Conservation (phyloP, 1,139 yeast genomes). For the Pichia sp. region DNA sequence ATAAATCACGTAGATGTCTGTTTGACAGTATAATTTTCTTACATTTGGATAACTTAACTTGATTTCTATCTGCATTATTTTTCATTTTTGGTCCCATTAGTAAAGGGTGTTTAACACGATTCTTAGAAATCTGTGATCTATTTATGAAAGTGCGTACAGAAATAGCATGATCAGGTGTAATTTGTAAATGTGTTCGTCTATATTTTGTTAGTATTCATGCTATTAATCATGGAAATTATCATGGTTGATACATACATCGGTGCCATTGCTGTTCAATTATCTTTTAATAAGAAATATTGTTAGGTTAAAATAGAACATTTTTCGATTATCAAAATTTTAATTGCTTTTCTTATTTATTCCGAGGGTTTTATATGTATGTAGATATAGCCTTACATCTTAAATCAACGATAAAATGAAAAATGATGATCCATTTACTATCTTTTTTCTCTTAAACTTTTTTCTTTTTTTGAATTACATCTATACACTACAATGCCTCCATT, state of each 20-base stretch:
- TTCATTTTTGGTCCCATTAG: conserved; percentile 7
- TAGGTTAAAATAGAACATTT: too few relatives aligned
- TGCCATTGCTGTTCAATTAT: conserved; percentile 16
- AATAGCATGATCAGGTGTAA: conserved; percentile 16
- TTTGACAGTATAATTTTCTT: conserved; percentile 25
- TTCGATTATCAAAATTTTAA: neutral
- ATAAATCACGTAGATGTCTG: conserved; percentile 22
- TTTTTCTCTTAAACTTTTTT: neutral
- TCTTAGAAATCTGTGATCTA: conserved; percentile 22
- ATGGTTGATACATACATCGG: conserved; percentile 22
- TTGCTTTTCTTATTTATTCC: neutral
- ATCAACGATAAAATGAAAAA: neutral
- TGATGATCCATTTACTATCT: neutral
- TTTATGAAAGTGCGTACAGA: conserved; percentile 27
- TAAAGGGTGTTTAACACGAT: conserved; percentile 13
- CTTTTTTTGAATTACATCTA: neutral
- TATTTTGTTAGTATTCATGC: neutral
- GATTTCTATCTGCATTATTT: neutral
- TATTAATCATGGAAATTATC: too few relatives aligned
- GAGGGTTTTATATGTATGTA: conserved; percentile 12
- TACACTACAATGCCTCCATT: conserved; percentile 13
- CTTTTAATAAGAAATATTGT: too few relatives aligned
- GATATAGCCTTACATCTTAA: too few relatives aligned
- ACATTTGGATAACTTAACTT: conserved; percentile 8
- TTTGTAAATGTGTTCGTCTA: conserved; percentile 22